A percentile compares a stretch with the other conserved stretches of the same genome.
These are phyloP conservation scores for Pseudognaphalium luteoalbum DNA, from an alignment of 129 eudicot genomes.

Conservation along the genomic window DNA sequence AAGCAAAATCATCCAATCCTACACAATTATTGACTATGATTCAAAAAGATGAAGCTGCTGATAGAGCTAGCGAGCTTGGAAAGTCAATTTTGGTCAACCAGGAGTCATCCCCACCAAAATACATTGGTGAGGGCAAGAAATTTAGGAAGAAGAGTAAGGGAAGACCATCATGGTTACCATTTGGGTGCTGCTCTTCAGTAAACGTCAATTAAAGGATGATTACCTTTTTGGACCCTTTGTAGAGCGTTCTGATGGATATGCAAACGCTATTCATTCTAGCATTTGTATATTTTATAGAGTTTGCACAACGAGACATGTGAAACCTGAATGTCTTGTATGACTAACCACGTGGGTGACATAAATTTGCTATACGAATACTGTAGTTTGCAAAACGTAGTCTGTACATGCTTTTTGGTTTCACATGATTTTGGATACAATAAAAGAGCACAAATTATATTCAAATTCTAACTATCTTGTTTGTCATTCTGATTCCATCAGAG, in stretches of 20 bases:
- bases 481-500: slow-evolving; percentile 50
- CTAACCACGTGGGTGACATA: neutral
- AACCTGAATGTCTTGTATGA: neutral
- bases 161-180: slow-evolving; percentile 63
- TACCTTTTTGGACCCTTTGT: neutral
- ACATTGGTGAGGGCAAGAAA: slow-evolving; percentile 58
- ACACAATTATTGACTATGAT: slow-evolving; percentile 18
- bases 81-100: slow-evolving; percentile 37
- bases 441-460: neutral
- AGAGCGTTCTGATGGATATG: neutral
- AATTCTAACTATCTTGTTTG: neutral
- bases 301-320: neutral
- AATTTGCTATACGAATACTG: neutral
- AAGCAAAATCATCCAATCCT: slow-evolving; percentile 49
- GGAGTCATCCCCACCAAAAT: slow-evolving; percentile 72
- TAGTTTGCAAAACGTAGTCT: slow-evolving; percentile 11
- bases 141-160: slow-evolving; percentile 56
- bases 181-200: slow-evolving; percentile 75
- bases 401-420: slow-evolving; percentile 28
- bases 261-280: neutral
- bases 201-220: slow-evolving; percentile 23
- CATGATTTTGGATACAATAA: neutral
- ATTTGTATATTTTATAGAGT: neutral
- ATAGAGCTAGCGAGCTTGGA: slow-evolving; percentile 33
- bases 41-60: slow-evolving; percentile 37